Conservation (phyloP, 352 stramenopile genomes). For the Pythium pectinolyticum region DNA sequence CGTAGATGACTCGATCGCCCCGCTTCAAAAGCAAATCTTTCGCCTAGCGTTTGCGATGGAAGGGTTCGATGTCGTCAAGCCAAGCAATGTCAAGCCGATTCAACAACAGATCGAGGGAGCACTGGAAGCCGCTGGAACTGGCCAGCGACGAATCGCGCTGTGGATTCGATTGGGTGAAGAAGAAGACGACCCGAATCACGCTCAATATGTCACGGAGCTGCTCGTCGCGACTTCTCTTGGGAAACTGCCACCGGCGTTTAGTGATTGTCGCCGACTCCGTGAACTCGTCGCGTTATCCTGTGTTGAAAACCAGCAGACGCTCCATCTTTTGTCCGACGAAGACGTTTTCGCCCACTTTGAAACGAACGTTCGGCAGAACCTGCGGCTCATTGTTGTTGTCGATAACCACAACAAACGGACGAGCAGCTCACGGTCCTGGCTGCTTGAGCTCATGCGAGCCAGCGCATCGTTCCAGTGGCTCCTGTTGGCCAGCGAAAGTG, state of each 20-base stretch:
- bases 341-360: constrained; percentile 37
- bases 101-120: background rate
- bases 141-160: background rate
- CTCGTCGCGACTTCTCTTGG: constrained; percentile 33
- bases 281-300: constrained; percentile 36
- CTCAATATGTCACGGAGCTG: background rate
- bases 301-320: constrained; percentile 33
- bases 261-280: constrained; percentile 36
- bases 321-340: constrained; percentile 37
- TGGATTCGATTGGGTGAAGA: constrained; percentile 4
- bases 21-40: background rate
- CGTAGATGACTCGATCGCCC: constrained; percentile 1
- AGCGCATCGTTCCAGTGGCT: constrained; percentile 25
- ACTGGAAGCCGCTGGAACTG: background rate
- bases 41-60: background rate
- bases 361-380: constrained; percentile 34
- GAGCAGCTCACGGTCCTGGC: background rate
- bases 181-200: background rate
- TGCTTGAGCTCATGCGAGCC: constrained; percentile 9
- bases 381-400: constrained; percentile 48
- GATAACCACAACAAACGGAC: background rate
- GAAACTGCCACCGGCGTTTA: constrained; percentile 38
- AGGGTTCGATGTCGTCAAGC: constrained; percentile 9
- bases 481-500: background rate
- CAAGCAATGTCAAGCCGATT: background rate